These are phyloP conservation scores for Apiotrichum montevideense DNA, from an alignment of 1,284 basidiomycete genomes.

Conservation along the genomic window DNA sequence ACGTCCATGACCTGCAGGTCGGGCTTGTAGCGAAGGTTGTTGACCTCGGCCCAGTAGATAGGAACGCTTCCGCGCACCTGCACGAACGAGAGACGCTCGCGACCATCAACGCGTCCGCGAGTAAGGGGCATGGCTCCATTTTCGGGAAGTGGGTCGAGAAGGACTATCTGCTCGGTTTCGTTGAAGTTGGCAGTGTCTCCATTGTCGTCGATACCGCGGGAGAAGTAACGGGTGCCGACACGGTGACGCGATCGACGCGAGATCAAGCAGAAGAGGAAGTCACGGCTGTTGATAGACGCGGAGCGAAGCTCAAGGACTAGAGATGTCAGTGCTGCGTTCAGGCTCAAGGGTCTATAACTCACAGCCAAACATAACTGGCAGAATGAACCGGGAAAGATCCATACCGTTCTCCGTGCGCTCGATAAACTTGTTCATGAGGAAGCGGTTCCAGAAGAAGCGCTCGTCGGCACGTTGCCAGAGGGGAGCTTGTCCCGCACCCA, in stretches of 20 bases:
- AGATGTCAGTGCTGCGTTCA: slow-evolving; percentile 3
- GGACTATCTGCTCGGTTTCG: slow-evolving; percentile 87
- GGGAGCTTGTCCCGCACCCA: slow-evolving; percentile 50
- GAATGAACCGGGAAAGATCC: slow-evolving; percentile 70
- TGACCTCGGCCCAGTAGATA: slow-evolving; percentile 94
- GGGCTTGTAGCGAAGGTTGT: slow-evolving; percentile 92
- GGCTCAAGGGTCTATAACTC: slow-evolving; percentile 29
- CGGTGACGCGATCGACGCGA: slow-evolving; percentile 88
- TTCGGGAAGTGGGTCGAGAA: slow-evolving; percentile 58
- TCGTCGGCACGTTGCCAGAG: slow-evolving; percentile 66
- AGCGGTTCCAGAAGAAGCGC: slow-evolving; percentile 98
- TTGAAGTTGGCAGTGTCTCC: slow-evolving; percentile 75
- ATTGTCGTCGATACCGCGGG: slow-evolving; percentile 76
- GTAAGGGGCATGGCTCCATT: slow-evolving; percentile 22
- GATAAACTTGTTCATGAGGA: slow-evolving; percentile 47
- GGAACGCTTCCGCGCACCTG: slow-evolving; percentile 93
- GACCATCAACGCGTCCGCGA: slow-evolving; percentile 48
- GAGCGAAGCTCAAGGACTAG: slow-evolving; percentile 82
- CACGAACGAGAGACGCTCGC: slow-evolving; percentile 65
- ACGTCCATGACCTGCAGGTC: slow-evolving; percentile 95
- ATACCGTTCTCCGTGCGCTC: slow-evolving; percentile 41
- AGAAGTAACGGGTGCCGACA: slow-evolving; percentile 95
- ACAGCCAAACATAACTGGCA: slow-evolving; percentile 91
- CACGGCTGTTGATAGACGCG: slow-evolving; percentile 67
- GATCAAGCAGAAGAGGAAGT: slow-evolving; percentile 80